Percentiles rank a stretch among this genome's conserved stretches.
Conservation (phyloP, 1,284 basidiomycete species). For the Thelephora terrestris region DNA sequence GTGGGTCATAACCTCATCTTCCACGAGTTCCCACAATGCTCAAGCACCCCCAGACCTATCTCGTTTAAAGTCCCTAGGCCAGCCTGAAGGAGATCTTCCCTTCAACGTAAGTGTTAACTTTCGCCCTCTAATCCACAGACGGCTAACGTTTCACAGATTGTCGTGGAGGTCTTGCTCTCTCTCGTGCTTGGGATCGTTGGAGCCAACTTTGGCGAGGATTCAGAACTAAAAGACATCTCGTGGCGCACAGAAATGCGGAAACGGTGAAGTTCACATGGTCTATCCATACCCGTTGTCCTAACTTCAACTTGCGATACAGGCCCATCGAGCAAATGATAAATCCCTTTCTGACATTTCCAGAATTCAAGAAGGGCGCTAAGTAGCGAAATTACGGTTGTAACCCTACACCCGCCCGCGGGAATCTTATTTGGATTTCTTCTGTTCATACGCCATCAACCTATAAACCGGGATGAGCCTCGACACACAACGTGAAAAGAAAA, state of each 20-base stretch:
- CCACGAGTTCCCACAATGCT: constrained; percentile 5
- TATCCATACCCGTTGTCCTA: neutral
- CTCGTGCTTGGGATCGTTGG: constrained; percentile 64
- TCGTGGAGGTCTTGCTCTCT: constrained; percentile 55
- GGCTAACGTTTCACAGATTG: constrained; percentile 37
- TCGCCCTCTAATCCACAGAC: neutral
- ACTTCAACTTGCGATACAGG: neutral
- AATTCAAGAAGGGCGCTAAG: neutral
- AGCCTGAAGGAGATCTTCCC: constrained; percentile 56
- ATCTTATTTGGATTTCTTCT: constrained; percentile 26
- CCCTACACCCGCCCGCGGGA: neutral
- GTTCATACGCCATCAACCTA: constrained; percentile 44
- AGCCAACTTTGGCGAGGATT: constrained; percentile 55
- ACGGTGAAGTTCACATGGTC: constrained; percentile 36
- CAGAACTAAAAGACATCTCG: constrained; percentile 62
- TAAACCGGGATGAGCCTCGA: neutral
- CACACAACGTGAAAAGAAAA: neutral
- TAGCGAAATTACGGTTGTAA: neutral
- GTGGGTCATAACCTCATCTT: constrained; percentile 28
- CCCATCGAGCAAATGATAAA: constrained; percentile 1
- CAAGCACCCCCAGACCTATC: constrained; percentile 45
- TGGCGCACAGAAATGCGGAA: constrained; percentile 88
- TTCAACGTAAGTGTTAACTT: constrained; percentile 37
- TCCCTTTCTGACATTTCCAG: neutral
- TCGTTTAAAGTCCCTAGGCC: constrained; percentile 61